Percentiles rank a stretch among this genome's conserved stretches.
phyloP scores from a whole-genome alignment of 2,329 filamentous ascomycete genomes.

The Cadophora gregata region DNA sequence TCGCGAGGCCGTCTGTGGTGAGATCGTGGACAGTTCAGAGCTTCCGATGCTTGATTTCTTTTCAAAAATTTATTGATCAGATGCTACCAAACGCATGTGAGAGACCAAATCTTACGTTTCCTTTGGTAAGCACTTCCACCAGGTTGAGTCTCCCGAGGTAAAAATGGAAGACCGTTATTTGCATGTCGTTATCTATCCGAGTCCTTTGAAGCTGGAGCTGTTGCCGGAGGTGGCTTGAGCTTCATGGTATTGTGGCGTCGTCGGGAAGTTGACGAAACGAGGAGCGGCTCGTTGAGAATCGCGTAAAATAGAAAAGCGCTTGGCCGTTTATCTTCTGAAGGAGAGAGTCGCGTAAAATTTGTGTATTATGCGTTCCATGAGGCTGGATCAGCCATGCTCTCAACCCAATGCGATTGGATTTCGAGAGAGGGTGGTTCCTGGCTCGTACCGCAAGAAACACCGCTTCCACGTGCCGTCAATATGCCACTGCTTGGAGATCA shows the following conservation, averaged over 20 bases:
- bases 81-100: neutral
- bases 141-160: neutral
- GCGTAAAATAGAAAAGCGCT: slow-evolving; percentile 4
- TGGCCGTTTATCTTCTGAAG: neutral
- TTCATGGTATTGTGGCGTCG: neutral
- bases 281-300: neutral
- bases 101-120: neutral
- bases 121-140: neutral
- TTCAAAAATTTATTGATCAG: neutral
- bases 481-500: slow-evolving; percentile 5
- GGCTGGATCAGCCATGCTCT: neutral
- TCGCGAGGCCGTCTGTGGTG: slow-evolving; percentile 20
- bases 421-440: neutral
- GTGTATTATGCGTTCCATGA: neutral
- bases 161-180: neutral
- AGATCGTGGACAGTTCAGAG: slow-evolving; percentile 18
- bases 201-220: neutral
- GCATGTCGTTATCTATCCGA: neutral
- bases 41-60: slow-evolving; percentile 6
- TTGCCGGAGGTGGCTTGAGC: neutral
- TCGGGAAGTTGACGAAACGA: slow-evolving; percentile 10
- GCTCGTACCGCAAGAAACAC: neutral
- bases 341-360: neutral
- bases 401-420: neutral
- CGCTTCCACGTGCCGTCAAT: neutral